Evolutionary conservation across 306 rosid genomes (phyloP).

Genomic region (Cicer bijugum): DNA sequence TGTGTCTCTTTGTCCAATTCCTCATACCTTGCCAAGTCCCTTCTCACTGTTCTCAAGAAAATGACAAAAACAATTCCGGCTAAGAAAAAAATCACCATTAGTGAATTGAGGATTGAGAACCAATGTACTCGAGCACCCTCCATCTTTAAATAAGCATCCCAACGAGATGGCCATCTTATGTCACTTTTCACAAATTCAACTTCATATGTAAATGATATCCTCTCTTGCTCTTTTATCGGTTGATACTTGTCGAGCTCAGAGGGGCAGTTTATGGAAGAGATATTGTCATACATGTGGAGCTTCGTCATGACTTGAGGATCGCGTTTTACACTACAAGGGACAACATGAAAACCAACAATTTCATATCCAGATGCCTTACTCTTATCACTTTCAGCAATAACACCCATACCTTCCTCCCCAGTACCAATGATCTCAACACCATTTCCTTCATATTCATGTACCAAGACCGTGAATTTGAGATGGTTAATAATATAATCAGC

Average conservation of each 20-base stretch:
- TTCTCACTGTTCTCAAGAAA: conserved; percentile 87
- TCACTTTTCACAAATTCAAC: conserved; percentile 89
- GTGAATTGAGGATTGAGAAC: conserved; percentile 66
- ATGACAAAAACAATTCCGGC: conserved; percentile 97
- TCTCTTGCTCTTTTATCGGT: conserved; percentile 76
- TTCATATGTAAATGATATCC: conserved; percentile 83
- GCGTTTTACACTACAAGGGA: conserved; percentile 75
- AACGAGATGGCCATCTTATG: conserved; percentile 90
- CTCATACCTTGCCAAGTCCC: conserved; percentile 94
- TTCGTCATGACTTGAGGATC: conserved; percentile 66
- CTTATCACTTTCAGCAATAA: conserved; percentile 73
- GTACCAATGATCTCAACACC: conserved; percentile 83
- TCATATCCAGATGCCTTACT: conserved; percentile 82
- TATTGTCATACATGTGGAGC: conserved; percentile 52
- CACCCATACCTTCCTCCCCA: conserved; percentile 91
- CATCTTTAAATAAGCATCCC: conserved; percentile 98
- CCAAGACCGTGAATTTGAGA: conserved; percentile 79
- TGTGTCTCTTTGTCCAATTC: conserved; percentile 96
- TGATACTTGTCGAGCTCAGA: conserved; percentile 69
- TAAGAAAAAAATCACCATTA: conserved; percentile 90
- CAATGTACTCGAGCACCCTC: conserved; percentile 96
- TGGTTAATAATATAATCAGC: conserved; percentile 91
- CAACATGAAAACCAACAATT: conserved; percentile 92
- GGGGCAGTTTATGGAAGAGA: conserved; percentile 60
- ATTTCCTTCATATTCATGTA: conserved; percentile 89